A percentile compares a stretch with the other conserved stretches of the same genome.
These are phyloP conservation scores for Saitozyma sp. DNA, from an alignment of 768 basidiomycete genomes.

Conservation along the genomic window DNA sequence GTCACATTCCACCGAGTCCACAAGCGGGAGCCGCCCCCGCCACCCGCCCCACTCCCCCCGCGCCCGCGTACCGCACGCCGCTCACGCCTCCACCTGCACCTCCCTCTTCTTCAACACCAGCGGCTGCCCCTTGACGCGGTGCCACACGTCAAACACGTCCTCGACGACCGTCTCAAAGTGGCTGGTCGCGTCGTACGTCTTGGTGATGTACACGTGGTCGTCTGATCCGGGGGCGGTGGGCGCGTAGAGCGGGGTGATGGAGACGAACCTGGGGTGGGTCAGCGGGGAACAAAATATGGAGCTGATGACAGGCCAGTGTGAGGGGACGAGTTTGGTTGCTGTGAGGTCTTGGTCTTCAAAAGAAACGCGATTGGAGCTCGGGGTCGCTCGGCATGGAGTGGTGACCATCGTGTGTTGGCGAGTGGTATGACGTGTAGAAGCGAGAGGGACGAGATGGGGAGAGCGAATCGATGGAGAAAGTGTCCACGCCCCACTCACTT, in stretches of 20 bases:
- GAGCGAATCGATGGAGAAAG: neutral
- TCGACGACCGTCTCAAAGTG: conserved; percentile 99
- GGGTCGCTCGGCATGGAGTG: too few relatives aligned
- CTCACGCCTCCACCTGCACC: conserved; percentile 45
- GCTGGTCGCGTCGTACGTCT: conserved; percentile 96
- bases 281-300: too few relatives aligned
- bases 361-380: too few relatives aligned
- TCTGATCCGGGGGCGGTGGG: conserved; percentile 76
- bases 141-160: conserved; percentile 95
- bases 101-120: conserved; percentile 51
- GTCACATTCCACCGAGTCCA: too few relatives aligned
- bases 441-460: neutral
- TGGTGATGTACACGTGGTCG: conserved; percentile 96
- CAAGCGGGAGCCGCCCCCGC: too few relatives aligned
- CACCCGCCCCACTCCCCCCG: too few relatives aligned
- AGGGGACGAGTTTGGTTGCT: too few relatives aligned
- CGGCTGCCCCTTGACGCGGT: conserved; percentile 63
- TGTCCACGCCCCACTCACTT: conserved; percentile 63
- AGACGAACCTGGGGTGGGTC: conserved; percentile 69
- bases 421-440: neutral
- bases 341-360: too few relatives aligned
- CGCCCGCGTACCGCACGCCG: too few relatives aligned
- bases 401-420: neutral
- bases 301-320: too few relatives aligned
- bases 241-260: conserved; percentile 81